Conservation (phyloP, 345 rosid species). For the Barbarea vulgaris region DNA sequence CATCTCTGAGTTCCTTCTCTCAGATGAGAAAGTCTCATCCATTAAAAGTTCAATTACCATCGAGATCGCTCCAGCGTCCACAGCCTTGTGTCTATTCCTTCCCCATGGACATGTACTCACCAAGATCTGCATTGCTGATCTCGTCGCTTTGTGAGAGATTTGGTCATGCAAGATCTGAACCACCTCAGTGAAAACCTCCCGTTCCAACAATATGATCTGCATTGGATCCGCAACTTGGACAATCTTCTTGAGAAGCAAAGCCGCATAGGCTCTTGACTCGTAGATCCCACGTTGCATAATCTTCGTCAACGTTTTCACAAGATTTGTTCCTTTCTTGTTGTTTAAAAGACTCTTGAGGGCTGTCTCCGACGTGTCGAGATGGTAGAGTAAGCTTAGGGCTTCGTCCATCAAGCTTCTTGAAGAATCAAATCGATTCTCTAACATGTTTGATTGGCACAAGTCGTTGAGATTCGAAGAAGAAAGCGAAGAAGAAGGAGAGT, state of each 20-base stretch:
- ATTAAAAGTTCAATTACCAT: slow-evolving; percentile 67
- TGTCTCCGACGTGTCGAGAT: slow-evolving; percentile 65
- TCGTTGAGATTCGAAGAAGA: slow-evolving; percentile 37
- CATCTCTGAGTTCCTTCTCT: slow-evolving; percentile 57
- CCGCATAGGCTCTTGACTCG: slow-evolving; percentile 53
- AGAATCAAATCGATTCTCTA: slow-evolving; percentile 45
- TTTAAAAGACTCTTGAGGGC: slow-evolving; percentile 59
- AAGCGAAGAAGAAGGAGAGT: slow-evolving; percentile 35
- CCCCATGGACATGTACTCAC: slow-evolving; percentile 61
- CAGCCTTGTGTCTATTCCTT: slow-evolving; percentile 70
- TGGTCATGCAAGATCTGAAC: slow-evolving; percentile 56
- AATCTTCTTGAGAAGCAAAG: slow-evolving; percentile 46
- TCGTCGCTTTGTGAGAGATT: slow-evolving; percentile 68
- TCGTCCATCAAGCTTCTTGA: slow-evolving; percentile 51
- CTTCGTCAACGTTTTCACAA: slow-evolving; percentile 53
- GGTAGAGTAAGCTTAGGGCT: slow-evolving; percentile 62
- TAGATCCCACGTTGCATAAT: slow-evolving; percentile 60
- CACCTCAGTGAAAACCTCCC: slow-evolving; percentile 52
- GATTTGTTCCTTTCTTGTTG: slow-evolving; percentile 47
- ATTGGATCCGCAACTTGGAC: slow-evolving; percentile 65
- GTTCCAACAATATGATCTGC: slow-evolving; percentile 47
- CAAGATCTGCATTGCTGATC: slow-evolving; percentile 59
- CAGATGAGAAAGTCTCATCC: slow-evolving; percentile 48
- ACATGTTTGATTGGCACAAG: slow-evolving; percentile 37
- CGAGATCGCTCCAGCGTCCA: slow-evolving; percentile 59